These are phyloP conservation scores for Tetrahymena thermophila DNA, from an alignment of 73 alveolate species.

Conservation along the genomic window DNA sequence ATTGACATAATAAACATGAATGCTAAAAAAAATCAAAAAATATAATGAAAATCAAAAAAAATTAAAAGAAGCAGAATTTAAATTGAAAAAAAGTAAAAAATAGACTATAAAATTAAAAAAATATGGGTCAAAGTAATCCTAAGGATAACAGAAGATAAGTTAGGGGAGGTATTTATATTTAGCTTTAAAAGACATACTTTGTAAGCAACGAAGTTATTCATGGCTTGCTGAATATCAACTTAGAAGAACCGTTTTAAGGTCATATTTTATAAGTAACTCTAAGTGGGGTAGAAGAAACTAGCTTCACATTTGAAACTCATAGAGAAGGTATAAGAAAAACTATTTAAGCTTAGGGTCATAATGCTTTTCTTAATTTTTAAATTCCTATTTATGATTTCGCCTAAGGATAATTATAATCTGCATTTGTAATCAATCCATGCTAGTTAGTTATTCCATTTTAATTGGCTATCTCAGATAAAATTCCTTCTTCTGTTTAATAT, in stretches of 20 bases:
- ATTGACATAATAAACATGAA: no score
- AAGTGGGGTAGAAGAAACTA: background rate
- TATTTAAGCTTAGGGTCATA: background rate
- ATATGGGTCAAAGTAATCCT: no score
- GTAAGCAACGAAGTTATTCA: background rate
- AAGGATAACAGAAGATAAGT: no score
- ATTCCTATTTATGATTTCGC: background rate
- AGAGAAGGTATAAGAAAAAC: background rate
- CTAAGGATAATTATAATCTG: background rate
- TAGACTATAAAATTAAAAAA: no score
- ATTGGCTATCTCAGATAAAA: background rate
- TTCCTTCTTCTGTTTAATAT: background rate
- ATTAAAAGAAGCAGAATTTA: no score
- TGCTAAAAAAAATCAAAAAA: no score
- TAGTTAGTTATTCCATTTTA: background rate
- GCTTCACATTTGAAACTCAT: background rate
- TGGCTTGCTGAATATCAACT: background rate
- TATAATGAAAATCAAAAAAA: no score
- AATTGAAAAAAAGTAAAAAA: no score
- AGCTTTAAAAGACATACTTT: background rate
- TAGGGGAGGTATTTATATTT: background rate
- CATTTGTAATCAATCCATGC: background rate
- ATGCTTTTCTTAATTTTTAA: background rate
- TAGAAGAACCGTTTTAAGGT: background rate
- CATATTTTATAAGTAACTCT: background rate